Conservation (phyloP, 208 protist genomes). For the Crithidia sp. region DNA sequence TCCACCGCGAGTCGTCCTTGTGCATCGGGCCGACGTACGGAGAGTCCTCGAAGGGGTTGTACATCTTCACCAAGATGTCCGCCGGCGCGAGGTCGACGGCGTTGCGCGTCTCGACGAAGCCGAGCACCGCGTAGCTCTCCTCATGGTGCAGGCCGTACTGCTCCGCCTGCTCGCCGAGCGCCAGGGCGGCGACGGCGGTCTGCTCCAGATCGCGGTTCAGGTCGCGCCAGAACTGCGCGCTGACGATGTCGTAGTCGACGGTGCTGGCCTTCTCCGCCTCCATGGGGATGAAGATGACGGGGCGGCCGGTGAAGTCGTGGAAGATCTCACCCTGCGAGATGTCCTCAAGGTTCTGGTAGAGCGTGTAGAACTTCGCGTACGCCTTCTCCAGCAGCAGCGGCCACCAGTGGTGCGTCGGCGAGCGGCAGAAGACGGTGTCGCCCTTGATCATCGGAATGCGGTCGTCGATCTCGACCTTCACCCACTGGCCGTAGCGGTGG, state of each 20-base stretch:
- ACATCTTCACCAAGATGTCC: conserved; percentile 76
- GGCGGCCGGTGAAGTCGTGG: conserved; percentile 66
- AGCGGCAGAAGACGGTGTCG: conserved; percentile 64
- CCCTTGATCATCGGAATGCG: conserved; percentile 62
- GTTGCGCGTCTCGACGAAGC: conserved; percentile 47
- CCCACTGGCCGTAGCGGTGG: conserved; percentile 66
- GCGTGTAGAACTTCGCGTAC: conserved; percentile 86
- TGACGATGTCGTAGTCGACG: conserved; percentile 58
- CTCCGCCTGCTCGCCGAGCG: conserved; percentile 45
- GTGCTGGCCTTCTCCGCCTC: conserved; percentile 45
- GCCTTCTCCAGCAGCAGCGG: conserved; percentile 73
- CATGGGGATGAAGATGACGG: conserved; percentile 54
- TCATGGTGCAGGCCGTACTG: conserved; percentile 57
- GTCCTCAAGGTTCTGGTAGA: conserved; percentile 65
- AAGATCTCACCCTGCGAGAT: conserved; percentile 64
- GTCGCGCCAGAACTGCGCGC: conserved; percentile 63
- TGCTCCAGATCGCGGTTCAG: conserved; percentile 43
- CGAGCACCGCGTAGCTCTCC: conserved; percentile 68
- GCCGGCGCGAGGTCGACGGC: conserved; percentile 39
- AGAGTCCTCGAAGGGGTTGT: conserved; percentile 71
- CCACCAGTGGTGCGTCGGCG: conserved; percentile 75
- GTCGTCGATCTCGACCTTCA: conserved; percentile 68
- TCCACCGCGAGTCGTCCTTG: conserved; percentile 54
- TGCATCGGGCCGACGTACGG: conserved; percentile 76
- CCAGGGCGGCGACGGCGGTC: conserved; percentile 54